phyloP scores from a whole-genome alignment of 2,329 filamentous ascomycete species.

The Lojkania enalia region DNA sequence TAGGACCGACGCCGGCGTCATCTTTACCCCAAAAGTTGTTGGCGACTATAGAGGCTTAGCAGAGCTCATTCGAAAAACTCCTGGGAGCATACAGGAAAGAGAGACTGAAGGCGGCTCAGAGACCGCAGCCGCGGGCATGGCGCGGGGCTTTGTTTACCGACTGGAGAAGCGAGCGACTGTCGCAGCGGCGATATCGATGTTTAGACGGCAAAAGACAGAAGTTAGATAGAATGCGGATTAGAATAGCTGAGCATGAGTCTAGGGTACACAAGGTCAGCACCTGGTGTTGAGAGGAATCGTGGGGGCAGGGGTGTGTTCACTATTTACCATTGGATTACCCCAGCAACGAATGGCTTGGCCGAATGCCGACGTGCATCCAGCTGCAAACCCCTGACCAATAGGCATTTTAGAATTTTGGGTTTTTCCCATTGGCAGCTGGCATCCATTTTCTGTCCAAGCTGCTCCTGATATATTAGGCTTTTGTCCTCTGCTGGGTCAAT shows the following conservation, averaged over 20 bases:
- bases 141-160: slow-evolving; percentile 36
- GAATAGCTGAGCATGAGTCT: too few relatives aligned
- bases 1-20: slow-evolving; percentile 88
- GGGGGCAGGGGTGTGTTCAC: slow-evolving; percentile 14
- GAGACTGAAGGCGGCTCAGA: slow-evolving; percentile 67
- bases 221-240: not conserved
- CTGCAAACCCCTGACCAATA: too few relatives aligned
- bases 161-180: slow-evolving; percentile 22
- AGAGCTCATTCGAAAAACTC: slow-evolving; percentile 10
- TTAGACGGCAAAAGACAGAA: not conserved
- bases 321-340: too few relatives aligned
- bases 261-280: slow-evolving; percentile 16
- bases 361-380: too few relatives aligned
- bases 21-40: slow-evolving; percentile 99
- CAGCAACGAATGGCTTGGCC: too few relatives aligned
- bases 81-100: slow-evolving; percentile 62
- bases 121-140: slow-evolving; percentile 62
- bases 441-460: too few relatives aligned
- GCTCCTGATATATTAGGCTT: too few relatives aligned
- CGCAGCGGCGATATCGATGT: slow-evolving; percentile 7
- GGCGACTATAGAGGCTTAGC: slow-evolving; percentile 67
- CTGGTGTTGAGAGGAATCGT: slow-evolving; percentile 25
- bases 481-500: too few relatives aligned
- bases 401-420: too few relatives aligned
- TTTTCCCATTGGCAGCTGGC: too few relatives aligned